Conservation (phyloP, 2,329 filamentous ascomycete genomes). For the Neospermospora avenae region DNA sequence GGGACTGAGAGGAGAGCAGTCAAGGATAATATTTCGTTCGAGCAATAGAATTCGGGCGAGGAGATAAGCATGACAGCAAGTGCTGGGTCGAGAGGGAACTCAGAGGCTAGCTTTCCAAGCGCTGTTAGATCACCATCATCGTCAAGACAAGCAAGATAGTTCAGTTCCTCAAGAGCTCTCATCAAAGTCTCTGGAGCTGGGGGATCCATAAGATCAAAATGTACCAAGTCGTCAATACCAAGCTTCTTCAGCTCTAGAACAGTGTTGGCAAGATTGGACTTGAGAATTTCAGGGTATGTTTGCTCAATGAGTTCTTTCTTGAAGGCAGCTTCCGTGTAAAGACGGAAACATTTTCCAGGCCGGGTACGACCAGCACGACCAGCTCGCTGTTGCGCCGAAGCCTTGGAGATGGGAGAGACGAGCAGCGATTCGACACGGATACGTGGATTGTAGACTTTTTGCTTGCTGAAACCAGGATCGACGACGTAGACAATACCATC, state of each 20-base stretch:
- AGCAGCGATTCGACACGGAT: slow-evolving; percentile 94
- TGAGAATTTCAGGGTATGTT: slow-evolving; percentile 92
- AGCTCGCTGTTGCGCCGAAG: slow-evolving; percentile 92
- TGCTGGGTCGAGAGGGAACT: slow-evolving; percentile 91
- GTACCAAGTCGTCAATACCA: slow-evolving; percentile 89
- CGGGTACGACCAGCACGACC: slow-evolving; percentile 99
- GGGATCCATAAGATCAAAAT: slow-evolving; percentile 98
- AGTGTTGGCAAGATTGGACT: slow-evolving; percentile 91
- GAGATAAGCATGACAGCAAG: slow-evolving; percentile 97
- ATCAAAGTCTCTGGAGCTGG: slow-evolving; percentile 97
- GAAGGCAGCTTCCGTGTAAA: slow-evolving; percentile 94
- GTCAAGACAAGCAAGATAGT: slow-evolving; percentile 93
- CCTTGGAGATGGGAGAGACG: slow-evolving; percentile 97
- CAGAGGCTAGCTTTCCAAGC: slow-evolving; percentile 82
- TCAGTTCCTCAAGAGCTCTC: slow-evolving; percentile 94
- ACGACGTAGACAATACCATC: slow-evolving; percentile 99
- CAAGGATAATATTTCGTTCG: slow-evolving; percentile 95
- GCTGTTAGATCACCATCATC: slow-evolving; percentile 91
- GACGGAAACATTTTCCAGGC: slow-evolving; percentile 94
- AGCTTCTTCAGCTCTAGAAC: slow-evolving; percentile 97
- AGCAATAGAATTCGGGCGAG: slow-evolving; percentile 97
- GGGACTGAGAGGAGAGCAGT: slow-evolving; percentile 92
- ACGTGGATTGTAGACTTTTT: slow-evolving; percentile 97
- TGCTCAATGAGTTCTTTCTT: slow-evolving; percentile 98
- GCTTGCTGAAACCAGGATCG: slow-evolving; percentile 98